Conservation (phyloP, 176 grass and related monocot species). For the Metroxylon sagu region DNA sequence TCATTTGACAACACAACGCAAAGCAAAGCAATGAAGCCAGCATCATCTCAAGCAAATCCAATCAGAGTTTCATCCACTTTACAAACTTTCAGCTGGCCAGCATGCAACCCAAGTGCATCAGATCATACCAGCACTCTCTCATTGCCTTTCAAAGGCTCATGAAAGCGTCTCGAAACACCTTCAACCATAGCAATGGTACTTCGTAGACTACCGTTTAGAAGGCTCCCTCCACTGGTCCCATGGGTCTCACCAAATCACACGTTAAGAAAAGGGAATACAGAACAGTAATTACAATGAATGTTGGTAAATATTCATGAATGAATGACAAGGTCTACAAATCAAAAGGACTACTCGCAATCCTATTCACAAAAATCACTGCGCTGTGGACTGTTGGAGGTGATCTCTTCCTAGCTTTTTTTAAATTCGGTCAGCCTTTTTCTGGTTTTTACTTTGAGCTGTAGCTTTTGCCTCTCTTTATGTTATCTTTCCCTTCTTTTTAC, state of each 20-base stretch:
- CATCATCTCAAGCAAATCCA: not conserved
- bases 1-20: not conserved
- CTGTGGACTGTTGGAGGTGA: not conserved
- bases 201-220: not conserved
- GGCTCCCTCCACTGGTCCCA: not conserved
- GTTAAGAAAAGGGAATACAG: not conserved
- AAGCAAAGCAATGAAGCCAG: not conserved
- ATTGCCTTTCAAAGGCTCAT: not conserved
- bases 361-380: constrained; percentile 30
- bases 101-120: not conserved
- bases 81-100: constrained; percentile 6
- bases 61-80: not conserved
- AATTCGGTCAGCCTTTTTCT: not conserved
- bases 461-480: constrained; percentile 21
- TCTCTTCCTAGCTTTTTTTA: too few relatives aligned
- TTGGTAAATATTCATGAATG: not conserved
- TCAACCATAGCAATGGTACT: not conserved
- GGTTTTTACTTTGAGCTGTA: constrained; percentile 27
- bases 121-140: not conserved
- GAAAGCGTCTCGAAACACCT: not conserved
- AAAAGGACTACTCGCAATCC: constrained; percentile 14
- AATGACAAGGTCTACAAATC: constrained; percentile 4
- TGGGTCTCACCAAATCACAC: not conserved
- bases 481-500: constrained; percentile 31
- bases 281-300: not conserved